These are phyloP conservation scores for Pisolithus albus DNA, from an alignment of 768 basidiomycete species.

Conservation along the genomic window DNA sequence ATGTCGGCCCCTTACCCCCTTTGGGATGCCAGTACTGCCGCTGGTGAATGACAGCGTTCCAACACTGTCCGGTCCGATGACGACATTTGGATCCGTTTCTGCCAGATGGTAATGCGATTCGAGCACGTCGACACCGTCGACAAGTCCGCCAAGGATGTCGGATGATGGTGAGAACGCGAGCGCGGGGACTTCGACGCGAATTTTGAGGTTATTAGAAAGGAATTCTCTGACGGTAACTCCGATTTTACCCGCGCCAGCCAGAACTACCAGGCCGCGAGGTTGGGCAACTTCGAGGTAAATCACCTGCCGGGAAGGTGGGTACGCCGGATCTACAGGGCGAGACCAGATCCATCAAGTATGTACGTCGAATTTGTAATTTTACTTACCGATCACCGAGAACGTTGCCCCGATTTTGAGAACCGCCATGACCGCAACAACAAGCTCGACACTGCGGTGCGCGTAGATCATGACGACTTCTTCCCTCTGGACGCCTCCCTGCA, in stretches of 20 bases:
- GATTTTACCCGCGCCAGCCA: slow-evolving; percentile 84
- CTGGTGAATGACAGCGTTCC: slow-evolving; percentile 96
- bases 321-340: slow-evolving; percentile 74
- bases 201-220: slow-evolving; percentile 66
- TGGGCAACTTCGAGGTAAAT: slow-evolving; percentile 90
- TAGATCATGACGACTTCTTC: slow-evolving; percentile 99
- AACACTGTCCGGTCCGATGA: slow-evolving; percentile 89
- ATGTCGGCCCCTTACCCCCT: slow-evolving; percentile 94
- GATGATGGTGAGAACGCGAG: slow-evolving; percentile 67
- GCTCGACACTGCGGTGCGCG: slow-evolving; percentile 91
- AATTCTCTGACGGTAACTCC: slow-evolving; percentile 78
- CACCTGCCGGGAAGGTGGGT: slow-evolving; percentile 87
- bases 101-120: slow-evolving; percentile 45
- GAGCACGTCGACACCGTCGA: slow-evolving; percentile 53
- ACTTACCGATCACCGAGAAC: slow-evolving; percentile 92
- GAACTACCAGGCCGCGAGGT: slow-evolving; percentile 83
- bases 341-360: not conserved
- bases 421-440: slow-evolving; percentile 96
- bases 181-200: slow-evolving; percentile 90
- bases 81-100: slow-evolving; percentile 70
- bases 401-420: slow-evolving; percentile 93
- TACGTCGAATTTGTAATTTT: not conserved
- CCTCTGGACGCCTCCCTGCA: slow-evolving; percentile 77
- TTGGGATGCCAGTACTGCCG: slow-evolving; percentile 96
- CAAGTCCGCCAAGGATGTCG: slow-evolving; percentile 56